Percentiles rank a stretch among this genome's conserved stretches.
These are phyloP conservation scores for Helotiales sp. DNA, from an alignment of 2,329 filamentous ascomycete genomes.

Conservation along the genomic window DNA sequence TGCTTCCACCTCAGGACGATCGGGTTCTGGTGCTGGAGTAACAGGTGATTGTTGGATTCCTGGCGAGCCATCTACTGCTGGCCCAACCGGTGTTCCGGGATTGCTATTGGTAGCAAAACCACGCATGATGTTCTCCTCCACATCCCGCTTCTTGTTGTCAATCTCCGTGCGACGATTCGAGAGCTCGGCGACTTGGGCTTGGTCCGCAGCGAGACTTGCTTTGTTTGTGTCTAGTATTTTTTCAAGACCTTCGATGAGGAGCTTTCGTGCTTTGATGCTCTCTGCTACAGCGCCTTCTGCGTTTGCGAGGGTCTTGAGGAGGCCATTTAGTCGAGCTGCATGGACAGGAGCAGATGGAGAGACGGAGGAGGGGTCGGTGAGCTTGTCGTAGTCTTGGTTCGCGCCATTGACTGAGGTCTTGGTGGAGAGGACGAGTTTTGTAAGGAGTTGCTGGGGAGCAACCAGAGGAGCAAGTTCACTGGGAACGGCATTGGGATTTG, in stretches of 20 bases:
- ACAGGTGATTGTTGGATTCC: constrained; percentile 37
- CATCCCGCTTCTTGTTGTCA: constrained; percentile 80
- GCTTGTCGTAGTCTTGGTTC: constrained; percentile 79
- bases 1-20: constrained; percentile 80
- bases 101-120: constrained; percentile 67
- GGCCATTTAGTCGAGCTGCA: constrained; percentile 81
- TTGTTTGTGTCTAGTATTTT: constrained; percentile 77
- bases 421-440: constrained; percentile 69
- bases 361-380: constrained; percentile 68
- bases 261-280: constrained; percentile 80
- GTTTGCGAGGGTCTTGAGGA: constrained; percentile 85
- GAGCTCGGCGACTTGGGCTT: constrained; percentile 64
- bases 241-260: constrained; percentile 78
- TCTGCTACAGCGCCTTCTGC: constrained; percentile 89
- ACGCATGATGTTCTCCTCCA: constrained; percentile 89
- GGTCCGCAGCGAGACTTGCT: constrained; percentile 67
- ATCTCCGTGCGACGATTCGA: constrained; percentile 67
- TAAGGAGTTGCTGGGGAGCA: constrained; percentile 69
- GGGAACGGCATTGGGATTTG: constrained; percentile 60
- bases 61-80: constrained; percentile 39
- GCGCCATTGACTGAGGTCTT: constrained; percentile 69
- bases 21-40: constrained; percentile 56
- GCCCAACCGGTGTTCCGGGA: constrained; percentile 45
- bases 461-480: constrained; percentile 76
- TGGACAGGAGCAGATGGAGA: constrained; percentile 85